A percentile compares a stretch with the other conserved stretches of the same genome.
phyloP scores from a whole-genome alignment of 2,329 filamentous ascomycete genomes.

The Aspergillus sp. region DNA sequence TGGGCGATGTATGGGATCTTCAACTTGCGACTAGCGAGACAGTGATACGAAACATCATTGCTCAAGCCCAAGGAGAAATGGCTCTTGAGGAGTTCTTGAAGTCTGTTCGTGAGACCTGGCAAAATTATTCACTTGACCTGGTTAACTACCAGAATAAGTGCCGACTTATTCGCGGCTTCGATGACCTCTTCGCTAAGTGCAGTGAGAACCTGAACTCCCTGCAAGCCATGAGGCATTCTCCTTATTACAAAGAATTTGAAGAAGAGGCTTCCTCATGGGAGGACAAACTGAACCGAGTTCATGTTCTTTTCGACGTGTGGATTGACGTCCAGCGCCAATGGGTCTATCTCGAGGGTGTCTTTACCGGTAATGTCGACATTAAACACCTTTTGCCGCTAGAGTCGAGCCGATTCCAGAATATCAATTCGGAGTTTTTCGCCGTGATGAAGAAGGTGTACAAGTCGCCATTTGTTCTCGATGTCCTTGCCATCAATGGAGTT shows the following conservation, averaged over 20 bases:
- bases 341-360: constrained; percentile 99
- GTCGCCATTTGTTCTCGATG: constrained; percentile 91
- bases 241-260: constrained; percentile 99
- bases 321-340: constrained; percentile 99
- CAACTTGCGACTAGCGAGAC: constrained; percentile 84
- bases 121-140: constrained; percentile 89
- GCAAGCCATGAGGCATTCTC: constrained; percentile 97
- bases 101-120: constrained; percentile 95
- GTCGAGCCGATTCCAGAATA: constrained; percentile 96
- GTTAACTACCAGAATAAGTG: constrained; percentile 99
- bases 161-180: constrained; percentile 94
- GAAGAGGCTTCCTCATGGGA: constrained; percentile 97
- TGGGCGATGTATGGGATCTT: constrained; percentile 98
- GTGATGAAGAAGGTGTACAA: constrained; percentile 99
- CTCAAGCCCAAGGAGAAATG: constrained; percentile 97
- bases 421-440: constrained; percentile 98
- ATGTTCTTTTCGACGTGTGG: constrained; percentile 98
- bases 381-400: constrained; percentile 96
- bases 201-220: constrained; percentile 97
- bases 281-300: constrained; percentile 94
- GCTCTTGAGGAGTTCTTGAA: constrained; percentile 96
- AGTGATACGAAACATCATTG: constrained; percentile 88
- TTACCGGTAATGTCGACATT: constrained; percentile 97
- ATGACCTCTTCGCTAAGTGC: constrained; percentile 97
- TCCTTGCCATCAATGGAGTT: constrained; percentile 91